Percentiles rank a stretch among this genome's conserved stretches.
phyloP scores from a whole-genome alignment of 2,329 filamentous ascomycete genomes.

The Trichophyton simii region DNA sequence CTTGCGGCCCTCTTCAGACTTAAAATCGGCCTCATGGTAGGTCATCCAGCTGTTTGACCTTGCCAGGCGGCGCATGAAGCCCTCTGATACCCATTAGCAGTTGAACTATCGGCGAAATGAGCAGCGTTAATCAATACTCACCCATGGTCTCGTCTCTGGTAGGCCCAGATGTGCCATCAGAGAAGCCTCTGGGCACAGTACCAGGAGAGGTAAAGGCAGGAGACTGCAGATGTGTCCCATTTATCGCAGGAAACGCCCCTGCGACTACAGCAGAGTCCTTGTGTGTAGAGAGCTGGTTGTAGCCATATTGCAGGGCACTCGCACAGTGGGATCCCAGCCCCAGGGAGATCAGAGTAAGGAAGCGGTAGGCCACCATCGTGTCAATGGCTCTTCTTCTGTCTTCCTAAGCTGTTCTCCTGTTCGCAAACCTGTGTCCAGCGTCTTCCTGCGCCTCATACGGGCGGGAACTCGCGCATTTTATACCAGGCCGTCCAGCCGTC shows the following conservation, averaged over 20 bases:
- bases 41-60: constrained; percentile 5
- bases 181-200: neutral
- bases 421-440: neutral
- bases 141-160: constrained; percentile 1
- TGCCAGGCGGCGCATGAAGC: constrained; percentile 2
- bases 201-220: constrained; percentile 1
- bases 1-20: constrained; percentile 5
- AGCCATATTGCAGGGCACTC: constrained; percentile 5
- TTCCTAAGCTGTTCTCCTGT: neutral
- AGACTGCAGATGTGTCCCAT: constrained; percentile 1
- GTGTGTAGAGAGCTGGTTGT: neutral
- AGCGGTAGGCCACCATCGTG: neutral
- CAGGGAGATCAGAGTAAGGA: constrained; percentile 1
- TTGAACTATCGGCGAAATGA: neutral
- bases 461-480: neutral
- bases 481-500: neutral
- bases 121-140: neutral
- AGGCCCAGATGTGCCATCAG: neutral
- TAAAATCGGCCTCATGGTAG: constrained; percentile 1
- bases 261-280: constrained; percentile 1
- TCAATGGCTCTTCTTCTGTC: neutral
- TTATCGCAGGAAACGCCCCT: neutral
- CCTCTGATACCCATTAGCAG: neutral
- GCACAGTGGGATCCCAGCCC: neutral
- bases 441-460: neutral